These are phyloP conservation scores for Plasmodium billcollinsi DNA, from an alignment of 169 alveolate genomes.

Conservation along the genomic window DNA sequence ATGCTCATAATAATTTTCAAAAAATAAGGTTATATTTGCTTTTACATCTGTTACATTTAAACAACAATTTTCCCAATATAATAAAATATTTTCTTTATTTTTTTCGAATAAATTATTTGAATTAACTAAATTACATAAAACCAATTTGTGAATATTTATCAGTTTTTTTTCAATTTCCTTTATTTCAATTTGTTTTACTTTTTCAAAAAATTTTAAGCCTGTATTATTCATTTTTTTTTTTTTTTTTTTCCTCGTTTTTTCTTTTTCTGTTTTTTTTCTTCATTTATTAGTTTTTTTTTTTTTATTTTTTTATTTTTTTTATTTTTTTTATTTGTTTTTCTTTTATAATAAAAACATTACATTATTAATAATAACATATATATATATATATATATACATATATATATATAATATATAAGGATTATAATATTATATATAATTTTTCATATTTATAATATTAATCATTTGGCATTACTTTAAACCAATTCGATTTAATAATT, in stretches of 20 bases:
- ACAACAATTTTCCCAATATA: conserved; percentile 58
- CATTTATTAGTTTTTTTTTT: too few species aligned
- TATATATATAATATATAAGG: background rate
- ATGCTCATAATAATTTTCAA: conserved; percentile 50
- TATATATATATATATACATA: background rate
- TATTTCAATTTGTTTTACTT: conserved; percentile 47
- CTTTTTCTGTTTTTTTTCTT: background rate
- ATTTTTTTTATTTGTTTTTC: background rate
- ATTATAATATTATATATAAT: too few species aligned
- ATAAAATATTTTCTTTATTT: conserved; percentile 44
- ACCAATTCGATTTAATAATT: too few species aligned
- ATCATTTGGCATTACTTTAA: too few species aligned
- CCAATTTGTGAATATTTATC: conserved; percentile 58
- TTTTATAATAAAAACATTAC: background rate
- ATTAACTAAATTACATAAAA: conserved; percentile 13
- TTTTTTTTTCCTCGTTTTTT: background rate
- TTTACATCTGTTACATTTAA: conserved; percentile 61
- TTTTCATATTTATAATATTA: too few species aligned
- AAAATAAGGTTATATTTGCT: conserved; percentile 37
- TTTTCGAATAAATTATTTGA: conserved; percentile 2
- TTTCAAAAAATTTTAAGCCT: conserved; percentile 58
- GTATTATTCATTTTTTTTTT: conserved; percentile 34
- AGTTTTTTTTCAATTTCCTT: conserved; percentile 54
- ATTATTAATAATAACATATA: background rate
- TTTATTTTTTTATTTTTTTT: too few species aligned